Evolutionary conservation across 2,329 filamentous ascomycete species (phyloP).

Genomic region (Neodidymelliopsis sp.): DNA sequence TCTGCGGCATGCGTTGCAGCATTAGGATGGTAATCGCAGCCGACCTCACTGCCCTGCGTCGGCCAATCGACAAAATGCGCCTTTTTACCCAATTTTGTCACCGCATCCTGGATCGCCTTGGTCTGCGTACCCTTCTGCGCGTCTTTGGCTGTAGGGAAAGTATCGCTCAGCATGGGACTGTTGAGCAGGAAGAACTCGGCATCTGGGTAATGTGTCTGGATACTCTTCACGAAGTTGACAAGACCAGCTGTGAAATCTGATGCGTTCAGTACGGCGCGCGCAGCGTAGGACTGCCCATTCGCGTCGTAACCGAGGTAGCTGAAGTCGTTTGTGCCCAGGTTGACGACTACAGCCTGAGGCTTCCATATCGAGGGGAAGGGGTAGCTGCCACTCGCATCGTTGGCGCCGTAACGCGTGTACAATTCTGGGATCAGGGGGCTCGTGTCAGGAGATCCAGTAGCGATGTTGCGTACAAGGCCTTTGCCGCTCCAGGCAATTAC

Average conservation of each 20-base stretch:
- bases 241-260: slow-evolving; percentile 25
- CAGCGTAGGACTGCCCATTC: slow-evolving; percentile 6
- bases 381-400: slow-evolving; percentile 50
- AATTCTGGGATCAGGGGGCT: slow-evolving; percentile 51
- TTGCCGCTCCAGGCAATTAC: slow-evolving; percentile 57
- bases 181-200: slow-evolving; percentile 53
- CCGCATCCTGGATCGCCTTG: slow-evolving; percentile 15
- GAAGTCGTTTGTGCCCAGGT: slow-evolving; percentile 57
- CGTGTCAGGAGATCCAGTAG: slow-evolving; percentile 32
- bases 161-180: slow-evolving; percentile 52
- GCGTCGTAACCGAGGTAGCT: slow-evolving; percentile 36
- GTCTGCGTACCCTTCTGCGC: slow-evolving; percentile 48
- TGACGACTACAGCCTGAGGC: slow-evolving; percentile 53
- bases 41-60: slow-evolving; percentile 50
- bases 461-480: slow-evolving; percentile 54
- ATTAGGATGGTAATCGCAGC: slow-evolving; percentile 55
- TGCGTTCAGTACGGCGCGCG: slow-evolving; percentile 19
- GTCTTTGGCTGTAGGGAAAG: slow-evolving; percentile 48
- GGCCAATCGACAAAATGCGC: slow-evolving; percentile 54
- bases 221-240: slow-evolving; percentile 41
- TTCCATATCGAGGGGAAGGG: slow-evolving; percentile 44
- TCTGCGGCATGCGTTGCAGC: slow-evolving; percentile 50
- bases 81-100: slow-evolving; percentile 42
- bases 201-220: slow-evolving; percentile 47
- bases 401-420: slow-evolving; percentile 55